Evolutionary conservation across 2,329 filamentous ascomycete species (phyloP).

Genomic region (Leptographium lundbergii): DNA sequence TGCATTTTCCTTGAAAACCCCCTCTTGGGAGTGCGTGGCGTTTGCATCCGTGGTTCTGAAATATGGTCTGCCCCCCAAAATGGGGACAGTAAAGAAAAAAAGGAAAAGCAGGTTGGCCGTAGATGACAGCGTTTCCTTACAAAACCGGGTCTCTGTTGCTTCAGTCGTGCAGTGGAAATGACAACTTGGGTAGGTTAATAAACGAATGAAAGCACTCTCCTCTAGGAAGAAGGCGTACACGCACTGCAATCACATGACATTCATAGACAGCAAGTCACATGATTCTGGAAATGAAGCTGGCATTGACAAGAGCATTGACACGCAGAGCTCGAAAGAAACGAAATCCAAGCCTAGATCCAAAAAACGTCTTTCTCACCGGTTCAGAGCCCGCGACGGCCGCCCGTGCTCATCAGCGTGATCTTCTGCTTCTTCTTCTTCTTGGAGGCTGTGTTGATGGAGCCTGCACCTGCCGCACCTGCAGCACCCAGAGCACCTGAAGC

Average conservation of each 20-base stretch:
- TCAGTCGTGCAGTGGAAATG: background rate
- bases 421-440: constrained; percentile 61
- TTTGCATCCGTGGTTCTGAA: too few species aligned
- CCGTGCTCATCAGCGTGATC: constrained; percentile 60
- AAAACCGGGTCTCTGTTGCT: background rate
- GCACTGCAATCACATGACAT: background rate
- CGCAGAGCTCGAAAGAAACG: background rate
- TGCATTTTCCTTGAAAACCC: background rate
- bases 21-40: too few species aligned
- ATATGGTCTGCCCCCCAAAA: background rate
- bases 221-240: too few species aligned
- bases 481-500: too few species aligned
- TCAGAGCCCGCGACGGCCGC: constrained; percentile 32
- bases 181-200: background rate
- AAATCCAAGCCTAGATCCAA: too few species aligned
- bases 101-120: background rate
- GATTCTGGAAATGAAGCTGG: too few species aligned
- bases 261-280: too few species aligned
- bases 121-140: background rate
- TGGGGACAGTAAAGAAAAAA: background rate
- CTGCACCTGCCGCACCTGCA: too few species aligned
- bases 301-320: too few species aligned
- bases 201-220: background rate
- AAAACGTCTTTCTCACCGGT: background rate
- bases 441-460: too few species aligned